Conservation (phyloP, 768 basidiomycete genomes). For the Boletus pseudo-olivaceus region DNA sequence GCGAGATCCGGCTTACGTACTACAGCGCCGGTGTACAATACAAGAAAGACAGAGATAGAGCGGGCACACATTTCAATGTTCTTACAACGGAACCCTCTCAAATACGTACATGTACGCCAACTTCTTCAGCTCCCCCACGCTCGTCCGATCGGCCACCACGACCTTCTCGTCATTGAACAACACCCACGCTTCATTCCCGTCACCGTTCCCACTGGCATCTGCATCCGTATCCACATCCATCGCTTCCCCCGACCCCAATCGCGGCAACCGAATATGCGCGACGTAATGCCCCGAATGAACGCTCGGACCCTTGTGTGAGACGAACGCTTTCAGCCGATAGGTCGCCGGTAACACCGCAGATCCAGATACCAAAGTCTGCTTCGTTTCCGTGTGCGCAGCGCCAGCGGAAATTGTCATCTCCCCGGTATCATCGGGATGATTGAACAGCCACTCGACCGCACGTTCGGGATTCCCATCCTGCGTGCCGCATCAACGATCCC, state of each 20-base stretch:
- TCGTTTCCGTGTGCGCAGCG: constrained; percentile 12
- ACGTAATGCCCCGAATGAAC: constrained; percentile 96
- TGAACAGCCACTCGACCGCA: constrained; percentile 96
- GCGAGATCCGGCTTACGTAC: too few relatives aligned
- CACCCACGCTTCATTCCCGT: constrained; percentile 61
- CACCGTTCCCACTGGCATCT: neutral
- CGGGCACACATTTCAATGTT: too few relatives aligned
- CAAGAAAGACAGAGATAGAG: too few relatives aligned
- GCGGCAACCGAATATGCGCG: constrained; percentile 57
- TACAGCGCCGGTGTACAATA: too few relatives aligned
- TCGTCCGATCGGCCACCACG: constrained; percentile 80
- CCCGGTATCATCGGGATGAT: constrained; percentile 83
- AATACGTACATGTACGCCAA: constrained; percentile 95
- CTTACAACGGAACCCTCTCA: constrained; percentile 37
- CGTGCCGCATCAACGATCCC: neutral
- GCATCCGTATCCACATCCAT: constrained; percentile 30
- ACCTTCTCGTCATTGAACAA: constrained; percentile 97
- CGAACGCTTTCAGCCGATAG: constrained; percentile 87
- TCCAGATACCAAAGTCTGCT: constrained; percentile 40
- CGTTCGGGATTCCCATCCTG: constrained; percentile 76
- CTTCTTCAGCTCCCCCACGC: constrained; percentile 75
- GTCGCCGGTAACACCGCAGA: constrained; percentile 62
- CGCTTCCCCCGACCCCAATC: neutral
- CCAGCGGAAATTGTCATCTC: constrained; percentile 42
- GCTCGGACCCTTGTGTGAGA: constrained; percentile 95